Base-by-base conservation (phyloP, 306 rosid species). In the Acacia crassicarpa region DNA sequence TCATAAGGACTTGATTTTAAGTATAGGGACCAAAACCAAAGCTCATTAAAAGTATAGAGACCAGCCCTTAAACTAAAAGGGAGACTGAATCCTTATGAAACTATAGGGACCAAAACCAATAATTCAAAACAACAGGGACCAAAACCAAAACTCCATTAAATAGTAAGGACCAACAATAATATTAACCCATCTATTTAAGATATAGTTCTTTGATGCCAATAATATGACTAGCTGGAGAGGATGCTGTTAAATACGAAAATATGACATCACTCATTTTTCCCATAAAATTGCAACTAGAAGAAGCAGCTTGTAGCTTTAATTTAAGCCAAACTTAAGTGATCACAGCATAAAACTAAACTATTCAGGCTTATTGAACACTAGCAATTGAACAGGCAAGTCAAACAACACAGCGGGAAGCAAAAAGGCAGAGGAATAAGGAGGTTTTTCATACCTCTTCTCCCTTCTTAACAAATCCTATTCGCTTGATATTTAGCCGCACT, bases 381-480 rank as follows among this genome's bases (percentile, higher is more conserved):
- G 46, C 76, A 56, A 56, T 53, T 78, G 66, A 45, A 70, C 54
- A 56, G 46, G 80, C 68, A 78, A 62, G 73, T 14, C 73, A 78
- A 12, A 78, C 27, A 63, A 41, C 27, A 56, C 27, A 75, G 74
- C 23, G 56, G 27, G 70, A 45, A 44, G 62, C 9, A 32, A 69
- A 11, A 41, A 69, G 32, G 32, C 74, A 69, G 23, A 23, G 75
- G 20, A 85, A 72, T 27, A 44, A 41, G 41, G 25, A 80, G 33
- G 62, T 70, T 78, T 44, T 78, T 46, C 4, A 53, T 90, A 91
- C 97, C 98, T 91, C 94, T 83, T 94, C 98, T 72, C 92, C 98
- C 88, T 93, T 95, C 93, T 90, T 91, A 80, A 95, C 69, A 85
- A 81, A 61, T 27, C 95, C 98, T 84, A 69, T 86, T 86, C 98